Evolutionary conservation across 2,329 filamentous ascomycete species (phyloP).

Genomic region (Penicillium sp.): DNA sequence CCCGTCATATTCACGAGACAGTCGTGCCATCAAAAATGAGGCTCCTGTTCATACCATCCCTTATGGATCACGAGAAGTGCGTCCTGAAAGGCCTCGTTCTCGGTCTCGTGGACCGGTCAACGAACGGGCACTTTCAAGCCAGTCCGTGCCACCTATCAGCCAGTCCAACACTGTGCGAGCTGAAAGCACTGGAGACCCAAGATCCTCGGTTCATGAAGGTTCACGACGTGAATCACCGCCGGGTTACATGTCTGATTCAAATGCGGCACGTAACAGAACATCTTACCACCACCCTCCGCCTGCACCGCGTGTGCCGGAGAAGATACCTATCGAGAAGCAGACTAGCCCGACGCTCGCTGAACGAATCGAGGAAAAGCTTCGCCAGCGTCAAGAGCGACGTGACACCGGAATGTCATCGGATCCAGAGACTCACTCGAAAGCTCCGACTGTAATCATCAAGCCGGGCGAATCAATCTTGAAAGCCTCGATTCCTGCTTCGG

Average conservation of each 20-base stretch:
- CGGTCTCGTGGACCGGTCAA: slow-evolving; percentile 8
- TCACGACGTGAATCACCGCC: slow-evolving; percentile 13
- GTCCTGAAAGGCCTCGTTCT: slow-evolving; percentile 9
- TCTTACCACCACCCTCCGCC: slow-evolving; percentile 2
- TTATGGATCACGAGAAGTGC: slow-evolving; percentile 3
- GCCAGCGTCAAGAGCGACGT: slow-evolving; percentile 28
- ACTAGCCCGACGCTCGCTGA: slow-evolving; percentile 27
- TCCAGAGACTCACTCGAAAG: slow-evolving; percentile 7
- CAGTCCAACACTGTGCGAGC: slow-evolving; percentile 24
- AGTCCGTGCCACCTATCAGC: slow-evolving; percentile 3
- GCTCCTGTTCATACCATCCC: slow-evolving; percentile 8
- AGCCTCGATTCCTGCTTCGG: slow-evolving; percentile 1
- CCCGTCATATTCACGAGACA: neutral
- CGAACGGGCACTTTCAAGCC: neutral
- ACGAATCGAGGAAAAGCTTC: slow-evolving; percentile 35
- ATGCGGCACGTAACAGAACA: slow-evolving; percentile 6
- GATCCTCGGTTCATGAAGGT: neutral
- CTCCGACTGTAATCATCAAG: neutral
- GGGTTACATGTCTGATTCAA: slow-evolving; percentile 26
- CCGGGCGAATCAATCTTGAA: slow-evolving; percentile 1
- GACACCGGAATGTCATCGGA: slow-evolving; percentile 18
- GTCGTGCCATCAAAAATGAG: neutral
- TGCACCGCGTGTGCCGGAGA: slow-evolving; percentile 1
- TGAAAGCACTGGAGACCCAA: slow-evolving; percentile 4
- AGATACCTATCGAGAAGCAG: slow-evolving; percentile 4